Evolutionary conservation across 1,284 basidiomycete genomes (phyloP).

Genomic region (Apiotrichum sp.): DNA sequence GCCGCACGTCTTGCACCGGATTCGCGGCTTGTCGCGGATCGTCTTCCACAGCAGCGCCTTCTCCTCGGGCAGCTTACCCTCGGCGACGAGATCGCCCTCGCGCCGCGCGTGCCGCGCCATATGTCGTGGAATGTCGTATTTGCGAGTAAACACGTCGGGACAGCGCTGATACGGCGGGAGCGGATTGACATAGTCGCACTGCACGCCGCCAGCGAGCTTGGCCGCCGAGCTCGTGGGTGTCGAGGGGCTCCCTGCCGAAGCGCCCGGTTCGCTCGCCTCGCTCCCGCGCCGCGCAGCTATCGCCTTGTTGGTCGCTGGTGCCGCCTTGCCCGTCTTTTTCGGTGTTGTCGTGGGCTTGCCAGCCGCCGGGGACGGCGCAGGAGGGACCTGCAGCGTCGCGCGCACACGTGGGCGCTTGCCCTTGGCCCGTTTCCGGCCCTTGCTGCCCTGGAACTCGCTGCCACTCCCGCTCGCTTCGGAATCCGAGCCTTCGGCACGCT

Average conservation of each 20-base stretch:
- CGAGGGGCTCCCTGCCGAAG: background rate
- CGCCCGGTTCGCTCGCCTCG: slow-evolving; percentile 4
- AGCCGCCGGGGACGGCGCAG: background rate
- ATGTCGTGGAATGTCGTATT: slow-evolving; percentile 44
- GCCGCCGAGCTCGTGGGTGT: slow-evolving; percentile 9
- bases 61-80: slow-evolving; percentile 37
- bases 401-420: slow-evolving; percentile 11
- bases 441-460: slow-evolving; percentile 21
- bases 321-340: slow-evolving; percentile 4
- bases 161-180: slow-evolving; percentile 44
- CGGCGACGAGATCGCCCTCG: slow-evolving; percentile 42
- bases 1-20: slow-evolving; percentile 33
- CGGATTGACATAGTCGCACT: slow-evolving; percentile 44
- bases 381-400: slow-evolving; percentile 7
- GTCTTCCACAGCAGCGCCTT: slow-evolving; percentile 43
- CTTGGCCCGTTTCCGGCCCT: slow-evolving; percentile 8
- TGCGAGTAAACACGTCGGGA: slow-evolving; percentile 41
- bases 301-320: background rate
- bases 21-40: slow-evolving; percentile 43
- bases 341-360: background rate
- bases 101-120: slow-evolving; percentile 43
- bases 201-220: slow-evolving; percentile 25
- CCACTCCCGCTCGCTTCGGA: slow-evolving; percentile 18
- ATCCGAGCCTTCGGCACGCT: slow-evolving; percentile 6
- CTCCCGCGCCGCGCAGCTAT: background rate